Evolutionary conservation across 2,329 filamentous ascomycete genomes (phyloP), one percentile per base, ranked within the genome.

Genomic region (Colletotrichum acutatum): DNA sequence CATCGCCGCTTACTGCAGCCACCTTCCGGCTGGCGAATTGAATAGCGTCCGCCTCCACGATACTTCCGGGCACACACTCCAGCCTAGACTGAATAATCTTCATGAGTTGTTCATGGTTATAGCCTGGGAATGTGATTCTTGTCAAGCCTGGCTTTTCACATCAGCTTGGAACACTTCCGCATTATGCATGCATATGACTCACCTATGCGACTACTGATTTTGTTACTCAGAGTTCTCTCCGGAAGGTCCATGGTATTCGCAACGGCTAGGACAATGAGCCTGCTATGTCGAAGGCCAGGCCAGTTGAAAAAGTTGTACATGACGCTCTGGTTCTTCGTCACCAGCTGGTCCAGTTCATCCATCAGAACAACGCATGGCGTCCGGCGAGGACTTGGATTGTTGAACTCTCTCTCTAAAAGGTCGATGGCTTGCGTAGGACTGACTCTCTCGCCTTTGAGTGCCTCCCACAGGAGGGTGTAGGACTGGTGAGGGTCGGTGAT

Each of bases 231-330:
- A 0, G 97, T 99, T 80, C 97, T 89, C 83, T 99, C 97, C 0
- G 97, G 97, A 71, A 99, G 85, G 84, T 99, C 97, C 97, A 99
- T 99, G 28, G 97, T 99, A 82, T 99, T 99, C 65, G 97, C 97
- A 22, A 99, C 97, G 12, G 97, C 97, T 7, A 99, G 90, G 7
- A 99, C 97, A 81, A 99, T 98, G 57, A 99, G 88, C 61, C 95
- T 91, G 66, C 95, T 98, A 82, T 99, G 95, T 62, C 94, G 90
- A 66, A 98, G 87, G 12, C 94, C 94, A 4, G 97, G 97, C 97
- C 97, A 99, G 80, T 99, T 99, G 89, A 99, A 99, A 83, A 99
- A 99, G 83, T 99, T 99, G 85, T 99, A 99, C 97, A 99, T 99
- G 83, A 99, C 97, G n/a, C 94, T 96, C 82, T 99, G 97, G 79